Percentiles rank a stretch among this genome's conserved stretches.
These are phyloP conservation scores for Pyronema omphalodes DNA, from an alignment of 495 filamentous ascomycete genomes.

Conservation along the genomic window DNA sequence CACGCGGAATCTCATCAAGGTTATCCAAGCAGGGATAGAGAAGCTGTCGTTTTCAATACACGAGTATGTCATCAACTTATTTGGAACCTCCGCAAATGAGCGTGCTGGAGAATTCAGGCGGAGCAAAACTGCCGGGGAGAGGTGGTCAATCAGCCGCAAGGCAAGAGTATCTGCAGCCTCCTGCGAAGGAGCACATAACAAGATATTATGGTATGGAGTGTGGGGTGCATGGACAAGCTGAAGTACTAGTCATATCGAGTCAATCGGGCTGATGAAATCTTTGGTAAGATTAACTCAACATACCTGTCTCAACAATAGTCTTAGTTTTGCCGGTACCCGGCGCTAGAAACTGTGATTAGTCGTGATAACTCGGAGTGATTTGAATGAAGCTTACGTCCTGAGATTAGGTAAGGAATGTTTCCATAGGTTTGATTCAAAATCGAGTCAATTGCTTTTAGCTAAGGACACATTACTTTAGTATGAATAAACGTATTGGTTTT, in stretches of 20 bases:
- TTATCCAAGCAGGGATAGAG: constrained; percentile 30
- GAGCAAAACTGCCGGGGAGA: constrained; percentile 29
- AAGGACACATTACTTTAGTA: constrained; percentile 17
- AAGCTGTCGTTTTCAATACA: constrained; percentile 31
- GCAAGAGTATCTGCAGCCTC: constrained; percentile 36
- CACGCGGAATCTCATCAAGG: constrained; percentile 33
- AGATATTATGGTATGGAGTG: constrained; percentile 27
- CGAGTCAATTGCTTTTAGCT: constrained; percentile 30
- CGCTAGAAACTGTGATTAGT: constrained; percentile 7
- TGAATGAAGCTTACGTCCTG: constrained; percentile 23
- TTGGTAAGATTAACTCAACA: constrained; percentile 22
- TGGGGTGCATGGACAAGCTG: constrained; percentile 22
- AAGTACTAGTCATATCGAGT: constrained; percentile 10
- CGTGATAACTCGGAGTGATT: neutral
- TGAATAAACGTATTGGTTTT: constrained; percentile 1
- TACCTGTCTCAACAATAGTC: constrained; percentile 33
- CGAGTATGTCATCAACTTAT: constrained; percentile 31
- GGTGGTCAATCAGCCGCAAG: constrained; percentile 28
- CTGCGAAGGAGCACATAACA: constrained; percentile 40
- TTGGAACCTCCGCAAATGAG: constrained; percentile 32
- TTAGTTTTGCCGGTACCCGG: constrained; percentile 40
- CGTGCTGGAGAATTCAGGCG: constrained; percentile 33
- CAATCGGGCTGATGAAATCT: neutral
- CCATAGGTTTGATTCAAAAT: constrained; percentile 31
- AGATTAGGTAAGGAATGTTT: constrained; percentile 34